Evolutionary conservation across 2,329 filamentous ascomycete genomes (phyloP), one percentile per base, ranked within the genome.

Genomic region (Elsinoe batatas): DNA sequence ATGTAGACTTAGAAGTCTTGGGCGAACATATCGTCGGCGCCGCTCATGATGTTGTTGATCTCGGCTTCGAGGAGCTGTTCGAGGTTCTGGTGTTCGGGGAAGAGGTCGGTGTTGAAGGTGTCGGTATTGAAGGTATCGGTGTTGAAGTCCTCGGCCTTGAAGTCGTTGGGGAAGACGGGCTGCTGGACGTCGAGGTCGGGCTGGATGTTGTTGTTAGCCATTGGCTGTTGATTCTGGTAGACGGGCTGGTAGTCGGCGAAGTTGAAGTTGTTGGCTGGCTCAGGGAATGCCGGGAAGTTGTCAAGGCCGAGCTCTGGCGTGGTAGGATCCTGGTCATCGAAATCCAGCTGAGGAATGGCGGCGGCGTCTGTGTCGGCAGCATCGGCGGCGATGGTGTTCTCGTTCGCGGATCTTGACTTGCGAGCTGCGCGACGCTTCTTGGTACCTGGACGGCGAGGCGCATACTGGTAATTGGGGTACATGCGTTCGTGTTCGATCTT

Each of bases 381-480:
- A 15, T 22, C 32, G 35, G 12, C 35, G n/a, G 3, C 30, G 36
- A 3, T 20, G 26, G 51, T 35, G 49, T 7, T 38, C 35, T 11
- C 32, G 32, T 15, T 13, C 13, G 18, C 7, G 18, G 33, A 17
- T 42, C 5, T 15, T 13, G 20, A 37, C 17, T 22, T 35, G 22
- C 22, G 12, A 15, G 53, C 69, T 61, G 70, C 69, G 58, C 74
- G 70, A 56, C 71, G 69, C 64, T 74, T 76, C 63, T 71, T 73
- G 63, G 76, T 69, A 22, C 64, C 70, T 32, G 72, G 68, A 63
- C 74, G 74, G 59, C 74, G 71, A 54, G 74, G 73, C 54, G 72
- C 68, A 59, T 75, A 75, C 49, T 74, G 69, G 61, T 75, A 76
- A 46, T 70, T 65, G 5, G 73, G 73, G 60, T 74, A 65, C 13